Evolutionary conservation across 352 stramenopile genomes (phyloP).

Genomic region (Globisporangium camurandrum): DNA sequence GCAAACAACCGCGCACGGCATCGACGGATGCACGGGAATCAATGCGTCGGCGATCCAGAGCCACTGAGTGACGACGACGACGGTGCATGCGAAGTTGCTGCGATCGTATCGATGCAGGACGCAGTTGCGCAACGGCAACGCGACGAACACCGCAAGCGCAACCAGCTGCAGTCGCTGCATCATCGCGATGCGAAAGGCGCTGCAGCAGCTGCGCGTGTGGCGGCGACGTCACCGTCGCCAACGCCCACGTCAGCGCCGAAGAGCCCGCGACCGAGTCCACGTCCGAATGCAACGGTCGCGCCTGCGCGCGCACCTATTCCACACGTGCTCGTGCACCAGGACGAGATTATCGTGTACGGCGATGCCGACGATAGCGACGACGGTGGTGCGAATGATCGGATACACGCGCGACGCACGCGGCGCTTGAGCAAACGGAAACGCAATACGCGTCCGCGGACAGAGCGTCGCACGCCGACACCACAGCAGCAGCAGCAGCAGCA

Average conservation of each 20-base stretch:
- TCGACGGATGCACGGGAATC: slow-evolving; percentile 19
- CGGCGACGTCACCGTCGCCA: background rate
- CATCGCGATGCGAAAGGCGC: too few relatives aligned
- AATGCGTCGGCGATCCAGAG: background rate
- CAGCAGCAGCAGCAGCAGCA: background rate
- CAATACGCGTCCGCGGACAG: too few relatives aligned
- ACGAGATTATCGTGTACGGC: slow-evolving; percentile 13
- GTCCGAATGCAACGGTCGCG: too few relatives aligned
- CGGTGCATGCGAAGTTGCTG: background rate
- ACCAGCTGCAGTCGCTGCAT: too few relatives aligned
- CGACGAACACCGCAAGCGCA: background rate
- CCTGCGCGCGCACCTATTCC: too few relatives aligned
- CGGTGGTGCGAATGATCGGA: too few relatives aligned
- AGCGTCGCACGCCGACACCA: background rate
- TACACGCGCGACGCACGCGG: too few relatives aligned
- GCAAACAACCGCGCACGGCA: slow-evolving; percentile 34
- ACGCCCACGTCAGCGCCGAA: background rate
- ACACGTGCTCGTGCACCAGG: slow-evolving; percentile 11
- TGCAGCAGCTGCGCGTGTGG: background rate
- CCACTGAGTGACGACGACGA: background rate
- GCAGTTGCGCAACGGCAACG: background rate
- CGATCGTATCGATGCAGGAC: slow-evolving; percentile 5
- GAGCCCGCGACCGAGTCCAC: background rate
- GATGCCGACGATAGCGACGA: slow-evolving; percentile 9
- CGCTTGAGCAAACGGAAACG: background rate